Conservation (phyloP, 805 yeast genomes). For the Tetrapisispora namnaoensis region DNA sequence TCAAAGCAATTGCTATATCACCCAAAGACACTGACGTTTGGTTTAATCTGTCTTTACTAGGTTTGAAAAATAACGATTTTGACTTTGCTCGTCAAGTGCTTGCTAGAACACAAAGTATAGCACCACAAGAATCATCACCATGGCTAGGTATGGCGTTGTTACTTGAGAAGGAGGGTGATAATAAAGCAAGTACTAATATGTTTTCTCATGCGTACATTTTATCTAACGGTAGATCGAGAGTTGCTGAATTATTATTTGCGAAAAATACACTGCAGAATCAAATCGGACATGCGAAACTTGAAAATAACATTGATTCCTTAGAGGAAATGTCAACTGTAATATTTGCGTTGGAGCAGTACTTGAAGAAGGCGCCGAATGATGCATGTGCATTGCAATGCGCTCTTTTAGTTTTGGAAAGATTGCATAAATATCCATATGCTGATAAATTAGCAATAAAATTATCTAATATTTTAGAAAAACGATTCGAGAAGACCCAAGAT, state of each 20-base stretch:
- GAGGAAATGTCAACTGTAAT: constrained; percentile 62
- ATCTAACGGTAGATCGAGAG: constrained; percentile 62
- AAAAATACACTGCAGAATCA: constrained; percentile 41
- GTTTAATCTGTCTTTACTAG: constrained; percentile 75
- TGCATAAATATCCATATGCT: constrained; percentile 52
- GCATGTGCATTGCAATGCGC: constrained; percentile 47
- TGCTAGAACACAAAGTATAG: constrained; percentile 63
- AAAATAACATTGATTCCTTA: constrained; percentile 46
- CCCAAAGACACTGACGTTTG: constrained; percentile 61
- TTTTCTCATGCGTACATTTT: constrained; percentile 72
- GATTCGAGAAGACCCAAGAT: constrained; percentile 48
- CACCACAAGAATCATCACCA: constrained; percentile 64
- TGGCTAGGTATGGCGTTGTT: constrained; percentile 85
- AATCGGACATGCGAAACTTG: constrained; percentile 35
- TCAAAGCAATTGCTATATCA: constrained; percentile 65
- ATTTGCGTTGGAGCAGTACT: constrained; percentile 53
- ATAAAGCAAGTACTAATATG: constrained; percentile 41
- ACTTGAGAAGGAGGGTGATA: constrained; percentile 41
- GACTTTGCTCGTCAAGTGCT: constrained; percentile 68
- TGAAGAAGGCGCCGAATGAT: constrained; percentile 54
- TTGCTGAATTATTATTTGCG: constrained; percentile 67
- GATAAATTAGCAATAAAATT: constrained; percentile 37
- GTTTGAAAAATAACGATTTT: constrained; percentile 55
- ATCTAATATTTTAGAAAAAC: constrained; percentile 40
- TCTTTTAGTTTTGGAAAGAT: constrained; percentile 54